These are phyloP conservation scores for Fagus crenata DNA, from an alignment of 306 rosid genomes.

Conservation along the genomic window DNA sequence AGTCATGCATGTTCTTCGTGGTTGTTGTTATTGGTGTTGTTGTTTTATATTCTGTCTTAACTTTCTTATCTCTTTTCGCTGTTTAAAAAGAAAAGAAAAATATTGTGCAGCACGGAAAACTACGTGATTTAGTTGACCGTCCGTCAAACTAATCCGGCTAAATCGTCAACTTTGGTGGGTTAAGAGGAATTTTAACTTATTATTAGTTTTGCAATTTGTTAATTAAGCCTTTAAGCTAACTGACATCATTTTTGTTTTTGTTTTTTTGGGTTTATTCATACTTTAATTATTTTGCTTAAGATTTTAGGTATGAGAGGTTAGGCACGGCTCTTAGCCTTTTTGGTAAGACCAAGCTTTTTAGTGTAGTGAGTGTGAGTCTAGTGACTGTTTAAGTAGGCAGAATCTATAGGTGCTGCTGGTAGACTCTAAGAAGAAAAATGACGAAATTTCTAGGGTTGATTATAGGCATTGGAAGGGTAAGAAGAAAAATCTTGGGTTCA, in stretches of 20 bases:
- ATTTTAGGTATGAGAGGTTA: background rate
- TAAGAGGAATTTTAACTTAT: background rate
- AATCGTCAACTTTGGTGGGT: constrained; percentile 23
- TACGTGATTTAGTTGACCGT: constrained; percentile 29
- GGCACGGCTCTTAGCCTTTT: background rate
- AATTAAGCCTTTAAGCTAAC: background rate
- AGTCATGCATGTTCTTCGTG: constrained; percentile 44
- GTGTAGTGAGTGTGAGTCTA: background rate
- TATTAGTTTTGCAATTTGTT: background rate
- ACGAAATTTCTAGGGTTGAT: background rate
- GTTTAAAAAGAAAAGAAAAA: background rate
- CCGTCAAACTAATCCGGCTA: constrained; percentile 27
- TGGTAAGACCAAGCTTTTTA: background rate
- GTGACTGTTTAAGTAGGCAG: constrained; percentile 28
- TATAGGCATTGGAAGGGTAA: background rate
- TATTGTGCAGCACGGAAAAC: constrained; percentile 25
- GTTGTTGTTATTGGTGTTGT: constrained; percentile 24
- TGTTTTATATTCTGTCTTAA: constrained; percentile 40
- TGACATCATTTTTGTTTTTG: too few species aligned
- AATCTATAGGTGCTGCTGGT: constrained; percentile 30
- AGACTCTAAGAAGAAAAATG: background rate
- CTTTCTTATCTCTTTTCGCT: constrained; percentile 36
- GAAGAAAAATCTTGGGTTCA: background rate
- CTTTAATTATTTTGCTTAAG: background rate
- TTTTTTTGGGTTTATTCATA: too few species aligned